These are phyloP conservation scores for Lentinula lateritia DNA, from an alignment of 768 basidiomycete genomes.

Conservation along the genomic window DNA sequence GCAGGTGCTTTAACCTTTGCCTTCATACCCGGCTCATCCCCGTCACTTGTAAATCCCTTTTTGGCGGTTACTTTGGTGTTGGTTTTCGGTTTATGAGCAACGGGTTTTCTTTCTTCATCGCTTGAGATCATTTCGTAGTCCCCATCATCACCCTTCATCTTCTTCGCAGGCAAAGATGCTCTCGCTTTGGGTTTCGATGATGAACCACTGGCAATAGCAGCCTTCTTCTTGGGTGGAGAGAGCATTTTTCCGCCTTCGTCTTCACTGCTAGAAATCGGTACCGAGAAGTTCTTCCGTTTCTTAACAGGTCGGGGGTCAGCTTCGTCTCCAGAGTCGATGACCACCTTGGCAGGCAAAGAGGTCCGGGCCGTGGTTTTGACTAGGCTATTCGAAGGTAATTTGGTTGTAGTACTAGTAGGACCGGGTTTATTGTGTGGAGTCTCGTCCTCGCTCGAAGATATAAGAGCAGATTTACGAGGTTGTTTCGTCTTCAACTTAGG, in stretches of 20 bases:
- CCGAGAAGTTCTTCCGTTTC: constrained; percentile 6
- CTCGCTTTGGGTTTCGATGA: constrained; percentile 3
- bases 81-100: background rate
- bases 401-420: constrained; percentile 2
- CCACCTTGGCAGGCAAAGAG: background rate
- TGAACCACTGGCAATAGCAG: constrained; percentile 10
- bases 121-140: constrained; percentile 5
- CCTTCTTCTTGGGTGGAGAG: constrained; percentile 21
- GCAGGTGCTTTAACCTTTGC: background rate
- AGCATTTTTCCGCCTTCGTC: constrained; percentile 11
- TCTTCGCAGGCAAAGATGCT: background rate
- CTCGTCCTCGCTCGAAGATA: background rate
- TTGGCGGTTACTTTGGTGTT: background rate
- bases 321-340: background rate
- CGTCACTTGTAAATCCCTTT: background rate
- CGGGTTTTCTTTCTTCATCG: background rate
- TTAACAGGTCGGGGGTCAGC: background rate
- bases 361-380: background rate
- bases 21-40: background rate
- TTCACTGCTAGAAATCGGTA: constrained; percentile 7
- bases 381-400: background rate
- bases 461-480: background rate
- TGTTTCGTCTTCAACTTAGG: background rate
- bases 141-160: background rate
- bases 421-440: background rate